These are phyloP conservation scores for Pyricularia sp. DNA, from an alignment of 2,329 filamentous ascomycete species.

Conservation along the genomic window DNA sequence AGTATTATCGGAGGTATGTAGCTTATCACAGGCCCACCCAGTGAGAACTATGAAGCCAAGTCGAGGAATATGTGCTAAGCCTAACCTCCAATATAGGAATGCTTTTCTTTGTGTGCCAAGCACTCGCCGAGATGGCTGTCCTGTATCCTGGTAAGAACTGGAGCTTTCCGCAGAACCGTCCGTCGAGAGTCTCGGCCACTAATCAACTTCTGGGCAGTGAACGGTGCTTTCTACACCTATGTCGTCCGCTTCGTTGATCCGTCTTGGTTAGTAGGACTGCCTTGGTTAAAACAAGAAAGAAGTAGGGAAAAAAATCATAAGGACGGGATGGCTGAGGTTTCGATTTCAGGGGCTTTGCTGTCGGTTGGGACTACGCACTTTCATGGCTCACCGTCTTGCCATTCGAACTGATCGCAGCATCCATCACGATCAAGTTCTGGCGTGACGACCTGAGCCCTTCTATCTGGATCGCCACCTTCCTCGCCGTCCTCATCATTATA, in stretches of 20 bases:
- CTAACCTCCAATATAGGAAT: neutral
- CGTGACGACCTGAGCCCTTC: slow-evolving; percentile 33
- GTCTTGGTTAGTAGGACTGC: slow-evolving; percentile 24
- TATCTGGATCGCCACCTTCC: slow-evolving; percentile 44
- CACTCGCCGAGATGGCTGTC: slow-evolving; percentile 47
- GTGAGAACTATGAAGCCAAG: neutral
- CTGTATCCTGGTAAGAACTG: slow-evolving; percentile 28
- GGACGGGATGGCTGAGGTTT: neutral
- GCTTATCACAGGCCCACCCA: slow-evolving; percentile 7
- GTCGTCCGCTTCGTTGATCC: slow-evolving; percentile 48
- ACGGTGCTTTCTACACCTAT: slow-evolving; percentile 51
- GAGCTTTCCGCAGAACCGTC: too few species aligned
- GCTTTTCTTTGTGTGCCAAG: slow-evolving; percentile 39
- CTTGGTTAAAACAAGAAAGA: neutral
- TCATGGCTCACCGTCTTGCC: slow-evolving; percentile 36
- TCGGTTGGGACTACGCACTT: slow-evolving; percentile 40
- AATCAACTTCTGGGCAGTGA: slow-evolving; percentile 20
- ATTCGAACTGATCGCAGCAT: slow-evolving; percentile 40
- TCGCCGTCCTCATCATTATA: slow-evolving; percentile 35
- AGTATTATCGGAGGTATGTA: slow-evolving; percentile 44
- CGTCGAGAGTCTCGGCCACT: neutral
- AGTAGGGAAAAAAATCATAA: neutral
- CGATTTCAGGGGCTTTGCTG: slow-evolving; percentile 31
- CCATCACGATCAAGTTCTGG: slow-evolving; percentile 42
- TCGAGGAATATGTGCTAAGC: neutral